Percentiles rank a stretch among this genome's conserved stretches.
Evolutionary conservation across 73 alveolate species (phyloP).

Genomic region (Strombidium stylifer): DNA sequence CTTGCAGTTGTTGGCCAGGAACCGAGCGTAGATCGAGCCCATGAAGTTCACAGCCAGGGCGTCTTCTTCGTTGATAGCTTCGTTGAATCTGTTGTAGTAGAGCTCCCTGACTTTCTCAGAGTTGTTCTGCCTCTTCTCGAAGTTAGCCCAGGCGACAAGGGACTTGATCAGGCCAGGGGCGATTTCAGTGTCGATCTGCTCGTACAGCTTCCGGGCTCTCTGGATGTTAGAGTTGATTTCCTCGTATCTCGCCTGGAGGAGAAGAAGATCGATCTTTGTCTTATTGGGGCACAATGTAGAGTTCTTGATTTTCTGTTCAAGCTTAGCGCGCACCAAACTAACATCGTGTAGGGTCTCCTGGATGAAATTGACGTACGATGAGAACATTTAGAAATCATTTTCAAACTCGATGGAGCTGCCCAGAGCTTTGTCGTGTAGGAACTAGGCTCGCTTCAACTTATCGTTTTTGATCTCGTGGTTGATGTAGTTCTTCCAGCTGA

Average conservation of each 20-base stretch:
- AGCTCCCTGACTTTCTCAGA: constrained; percentile 38
- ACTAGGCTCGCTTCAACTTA: constrained; percentile 27
- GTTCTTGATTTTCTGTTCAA: constrained; percentile 23
- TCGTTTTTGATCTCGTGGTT: constrained; percentile 5
- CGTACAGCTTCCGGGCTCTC: constrained; percentile 24
- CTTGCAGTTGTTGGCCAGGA: constrained; percentile 21
- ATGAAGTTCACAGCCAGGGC: constrained; percentile 1
- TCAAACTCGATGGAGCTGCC: constrained; percentile 25
- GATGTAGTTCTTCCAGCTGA: constrained; percentile 28
- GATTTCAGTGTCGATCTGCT: constrained; percentile 13
- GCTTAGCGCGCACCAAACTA: constrained; percentile 24
- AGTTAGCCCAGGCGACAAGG: constrained; percentile 27
- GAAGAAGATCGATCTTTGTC: constrained; percentile 19
- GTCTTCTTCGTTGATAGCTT: not conserved
- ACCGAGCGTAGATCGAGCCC: constrained; percentile 17
- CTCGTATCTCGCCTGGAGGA: constrained; percentile 24
- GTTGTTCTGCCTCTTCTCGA: constrained; percentile 40
- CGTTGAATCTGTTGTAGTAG: constrained; percentile 6
- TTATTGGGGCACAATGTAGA: not conserved
- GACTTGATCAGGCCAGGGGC: constrained; percentile 39
- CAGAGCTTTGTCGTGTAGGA: constrained; percentile 29
- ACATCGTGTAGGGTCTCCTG: constrained; percentile 24
- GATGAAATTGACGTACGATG: constrained; percentile 24
- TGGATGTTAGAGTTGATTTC: constrained; percentile 12
- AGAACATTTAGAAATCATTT: constrained; percentile 22